phyloP scores from a whole-genome alignment of 345 rosid species.

The Linum lewisii region DNA sequence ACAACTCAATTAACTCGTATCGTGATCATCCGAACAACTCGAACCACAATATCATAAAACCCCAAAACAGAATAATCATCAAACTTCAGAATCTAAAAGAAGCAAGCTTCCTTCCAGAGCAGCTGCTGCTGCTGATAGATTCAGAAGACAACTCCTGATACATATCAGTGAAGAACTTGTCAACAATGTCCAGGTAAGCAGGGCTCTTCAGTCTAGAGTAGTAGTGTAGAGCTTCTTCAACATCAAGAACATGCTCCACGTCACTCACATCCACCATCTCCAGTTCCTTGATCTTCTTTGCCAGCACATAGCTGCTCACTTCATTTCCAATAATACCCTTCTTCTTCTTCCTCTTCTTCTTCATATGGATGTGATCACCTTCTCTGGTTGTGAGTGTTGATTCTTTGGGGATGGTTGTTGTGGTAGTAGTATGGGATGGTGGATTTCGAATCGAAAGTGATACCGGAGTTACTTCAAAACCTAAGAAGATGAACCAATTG shows the following conservation, averaged over 20 bases:
- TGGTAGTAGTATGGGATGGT: not conserved
- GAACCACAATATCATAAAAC: too few relatives aligned
- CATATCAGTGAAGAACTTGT: conserved; percentile 74
- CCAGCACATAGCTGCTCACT: conserved; percentile 34
- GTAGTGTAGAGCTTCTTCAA: conserved; percentile 77
- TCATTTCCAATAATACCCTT: conserved; percentile 7
- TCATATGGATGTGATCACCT: conserved; percentile 15
- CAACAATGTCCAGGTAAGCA: conserved; percentile 68
- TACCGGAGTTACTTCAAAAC: too few relatives aligned
- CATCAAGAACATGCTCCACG: conserved; percentile 63
- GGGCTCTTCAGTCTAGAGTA: conserved; percentile 80
- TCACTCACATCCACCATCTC: conserved; percentile 71
- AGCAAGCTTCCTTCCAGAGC: conserved; percentile 37
- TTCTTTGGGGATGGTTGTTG: not conserved
- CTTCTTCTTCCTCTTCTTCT: conserved; percentile 18
- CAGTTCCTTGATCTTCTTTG: conserved; percentile 74
- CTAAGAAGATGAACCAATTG: too few relatives aligned
- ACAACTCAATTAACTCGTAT: too few relatives aligned
- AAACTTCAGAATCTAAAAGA: conserved; percentile 34
- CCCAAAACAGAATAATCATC: too few relatives aligned
- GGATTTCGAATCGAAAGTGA: too few relatives aligned
- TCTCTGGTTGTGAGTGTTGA: conserved; percentile 18
- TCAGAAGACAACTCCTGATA: conserved; percentile 48
- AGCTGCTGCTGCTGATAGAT: conserved; percentile 27
- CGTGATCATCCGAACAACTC: too few relatives aligned